phyloP scores from a whole-genome alignment of 305 asterid genomes.

The Solanum aculeatissimum region DNA sequence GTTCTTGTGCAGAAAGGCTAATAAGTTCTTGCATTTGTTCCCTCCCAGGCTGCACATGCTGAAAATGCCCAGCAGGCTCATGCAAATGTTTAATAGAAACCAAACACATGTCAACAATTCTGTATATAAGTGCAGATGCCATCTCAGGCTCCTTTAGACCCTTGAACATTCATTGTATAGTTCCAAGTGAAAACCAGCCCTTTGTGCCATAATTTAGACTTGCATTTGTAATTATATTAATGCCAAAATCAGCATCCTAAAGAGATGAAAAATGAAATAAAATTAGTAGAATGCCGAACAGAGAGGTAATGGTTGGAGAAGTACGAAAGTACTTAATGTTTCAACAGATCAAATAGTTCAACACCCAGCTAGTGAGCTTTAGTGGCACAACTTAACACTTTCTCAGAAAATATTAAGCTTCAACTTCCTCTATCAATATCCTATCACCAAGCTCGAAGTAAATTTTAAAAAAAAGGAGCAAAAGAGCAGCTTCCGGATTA shows the following conservation, averaged over 20 bases:
- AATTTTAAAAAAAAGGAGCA: background rate
- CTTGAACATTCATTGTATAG: constrained; percentile 19
- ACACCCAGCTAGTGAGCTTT: background rate
- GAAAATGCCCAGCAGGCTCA: constrained; percentile 30
- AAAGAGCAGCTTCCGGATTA: background rate
- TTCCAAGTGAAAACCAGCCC: constrained; percentile 27
- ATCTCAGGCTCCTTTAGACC: background rate
- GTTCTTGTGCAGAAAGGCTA: constrained; percentile 22
- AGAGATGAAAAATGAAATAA: background rate
- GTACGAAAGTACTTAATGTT: background rate
- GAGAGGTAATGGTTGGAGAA: background rate
- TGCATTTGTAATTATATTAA: constrained; percentile 40
- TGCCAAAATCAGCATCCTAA: constrained; percentile 53
- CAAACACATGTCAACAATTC: background rate
- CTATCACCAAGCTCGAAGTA: background rate
- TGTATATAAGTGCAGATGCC: background rate
- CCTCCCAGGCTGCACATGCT: constrained; percentile 20
- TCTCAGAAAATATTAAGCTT: background rate
- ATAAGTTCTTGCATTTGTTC: constrained; percentile 13
- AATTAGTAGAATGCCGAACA: background rate
- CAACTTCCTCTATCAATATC: background rate
- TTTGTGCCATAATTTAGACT: constrained; percentile 42
- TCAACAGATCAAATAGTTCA: background rate
- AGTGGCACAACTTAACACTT: background rate
- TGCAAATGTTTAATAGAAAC: background rate